Evolutionary conservation across 1,284 basidiomycete species (phyloP), one percentile per base, ranked within the genome.

Genomic region (Porogramme epimiltina): DNA sequence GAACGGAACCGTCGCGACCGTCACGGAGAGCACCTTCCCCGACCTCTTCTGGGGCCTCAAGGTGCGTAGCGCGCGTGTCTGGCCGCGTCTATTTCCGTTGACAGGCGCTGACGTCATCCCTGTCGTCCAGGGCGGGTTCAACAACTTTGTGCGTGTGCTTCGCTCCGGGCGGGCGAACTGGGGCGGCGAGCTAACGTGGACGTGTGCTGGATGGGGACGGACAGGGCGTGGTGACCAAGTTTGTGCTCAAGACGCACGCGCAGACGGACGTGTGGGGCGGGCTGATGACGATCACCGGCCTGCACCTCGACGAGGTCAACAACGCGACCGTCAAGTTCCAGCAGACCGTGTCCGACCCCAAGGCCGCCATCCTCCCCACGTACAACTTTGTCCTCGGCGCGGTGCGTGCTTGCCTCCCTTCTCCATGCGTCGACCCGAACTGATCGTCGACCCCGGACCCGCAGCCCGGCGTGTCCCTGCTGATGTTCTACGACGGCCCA

Each of bases 221-320:
- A 20, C 10, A 85, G 82, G 84, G 82, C 1, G 80, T 85, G 31
- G 81, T 85, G 4, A 85, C 82, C 1, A 74, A 73, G 45, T 82
- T 85, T 63, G 82, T 75, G 0, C 56, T 86, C 24, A 73, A 76
- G 55, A 72, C 79, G 0, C 75, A 75, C 63, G 75, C 80, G 51
- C 82, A 84, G 64, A 71, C 71, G 1, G 62, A 79, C 61, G 77
- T 86, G 47, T 87, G 84, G 84, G 85, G 84, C 20, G 85, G 85
- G 2, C 53, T 75, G 0, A 73, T 83, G 16, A 69, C 68, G 2
- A 77, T 76, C 53, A 72, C 69, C 11, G 63, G 47, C 3, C 63
- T 72, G 16, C 55, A 72, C 4, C 61, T 79, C 11, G 66, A 71
- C 22, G 64, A 62, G 2, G 70, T 83, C 23, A 68, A 66, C 18